Evolutionary conservation across 129 eudicot species (phyloP).

Genomic region (Pseudognaphalium luteoalbum): DNA sequence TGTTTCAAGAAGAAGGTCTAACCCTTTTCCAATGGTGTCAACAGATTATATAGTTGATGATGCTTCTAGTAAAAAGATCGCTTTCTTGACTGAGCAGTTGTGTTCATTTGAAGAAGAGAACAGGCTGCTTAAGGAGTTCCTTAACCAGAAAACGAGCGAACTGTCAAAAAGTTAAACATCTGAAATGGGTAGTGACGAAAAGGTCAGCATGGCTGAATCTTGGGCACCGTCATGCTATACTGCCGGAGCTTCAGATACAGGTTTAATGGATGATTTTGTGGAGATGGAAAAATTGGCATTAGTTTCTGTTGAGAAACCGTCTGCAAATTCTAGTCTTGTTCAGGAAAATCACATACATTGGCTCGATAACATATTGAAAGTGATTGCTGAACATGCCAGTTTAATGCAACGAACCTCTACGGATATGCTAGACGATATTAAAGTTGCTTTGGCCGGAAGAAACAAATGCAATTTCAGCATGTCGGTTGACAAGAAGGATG

Average conservation of each 20-base stretch:
- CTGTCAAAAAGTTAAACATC: constrained; percentile 46
- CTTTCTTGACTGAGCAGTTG: constrained; percentile 55
- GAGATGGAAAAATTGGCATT: constrained; percentile 93
- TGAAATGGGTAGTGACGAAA: constrained; percentile 77
- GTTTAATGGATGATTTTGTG: constrained; percentile 85
- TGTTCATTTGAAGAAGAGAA: constrained; percentile 70
- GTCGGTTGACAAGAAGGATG: constrained; percentile 21
- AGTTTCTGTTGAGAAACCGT: constrained; percentile 45
- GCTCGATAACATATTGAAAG: constrained; percentile 36
- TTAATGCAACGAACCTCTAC: constrained; percentile 29
- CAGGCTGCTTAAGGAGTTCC: constrained; percentile 56
- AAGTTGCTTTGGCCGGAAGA: constrained; percentile 31
- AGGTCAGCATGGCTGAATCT: constrained; percentile 66
- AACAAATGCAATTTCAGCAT: constrained; percentile 3
- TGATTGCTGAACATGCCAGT: constrained; percentile 36
- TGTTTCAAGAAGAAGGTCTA: constrained; percentile 53
- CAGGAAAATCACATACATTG: constrained; percentile 28
- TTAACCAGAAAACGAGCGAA: constrained; percentile 45
- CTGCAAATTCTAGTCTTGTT: constrained; percentile 32
- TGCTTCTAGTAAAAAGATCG: constrained; percentile 47
- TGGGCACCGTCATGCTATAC: constrained; percentile 47
- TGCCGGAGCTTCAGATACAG: constrained; percentile 58
- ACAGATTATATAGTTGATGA: constrained; percentile 45
- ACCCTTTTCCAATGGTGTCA: constrained; percentile 42
- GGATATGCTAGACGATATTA: constrained; percentile 43